A percentile compares a stretch with the other conserved stretches of the same genome.
These are phyloP conservation scores for Delitschia confertaspora DNA, from an alignment of 495 filamentous ascomycete species.

Conservation along the genomic window DNA sequence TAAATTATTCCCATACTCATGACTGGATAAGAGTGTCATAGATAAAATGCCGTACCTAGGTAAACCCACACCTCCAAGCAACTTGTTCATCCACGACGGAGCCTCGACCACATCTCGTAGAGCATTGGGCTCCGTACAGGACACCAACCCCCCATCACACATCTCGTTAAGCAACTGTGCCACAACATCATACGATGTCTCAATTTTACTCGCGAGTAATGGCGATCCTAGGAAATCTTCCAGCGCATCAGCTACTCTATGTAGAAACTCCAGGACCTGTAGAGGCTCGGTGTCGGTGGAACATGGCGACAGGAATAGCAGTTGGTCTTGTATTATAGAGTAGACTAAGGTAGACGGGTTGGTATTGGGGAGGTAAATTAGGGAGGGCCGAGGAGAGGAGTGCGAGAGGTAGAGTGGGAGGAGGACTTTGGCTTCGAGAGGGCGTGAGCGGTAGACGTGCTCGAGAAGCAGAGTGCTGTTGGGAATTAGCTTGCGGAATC, in stretches of 20 bases:
- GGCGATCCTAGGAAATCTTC: slow-evolving; percentile 95
- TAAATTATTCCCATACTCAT: too few species aligned
- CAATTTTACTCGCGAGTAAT: slow-evolving; percentile 73
- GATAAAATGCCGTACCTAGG: slow-evolving; percentile 48
- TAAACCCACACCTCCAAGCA: slow-evolving; percentile 79
- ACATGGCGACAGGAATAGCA: slow-evolving; percentile 76
- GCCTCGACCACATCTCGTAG: slow-evolving; percentile 86
- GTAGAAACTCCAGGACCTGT: slow-evolving; percentile 92
- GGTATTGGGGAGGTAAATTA: slow-evolving; percentile 73
- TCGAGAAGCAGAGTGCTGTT: slow-evolving; percentile 54
- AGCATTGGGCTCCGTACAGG: slow-evolving; percentile 87
- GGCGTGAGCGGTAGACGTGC: slow-evolving; percentile 62
- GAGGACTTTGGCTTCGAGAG: slow-evolving; percentile 64
- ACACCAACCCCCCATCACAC: slow-evolving; percentile 87
- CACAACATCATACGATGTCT: slow-evolving; percentile 84
- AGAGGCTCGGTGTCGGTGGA: slow-evolving; percentile 83
- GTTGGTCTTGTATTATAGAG: slow-evolving; percentile 73
- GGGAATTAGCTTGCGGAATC: slow-evolving; percentile 31
- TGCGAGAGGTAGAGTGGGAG: slow-evolving; percentile 83
- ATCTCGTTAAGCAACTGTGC: slow-evolving; percentile 91
- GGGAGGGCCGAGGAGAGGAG: slow-evolving; percentile 69
- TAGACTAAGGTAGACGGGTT: slow-evolving; percentile 85
- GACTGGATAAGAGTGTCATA: too few species aligned
- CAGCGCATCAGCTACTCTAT: slow-evolving; percentile 83
- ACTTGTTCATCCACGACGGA: slow-evolving; percentile 77